Conservation (phyloP, 78 protist species). For the Dictyostelium capitatum region DNA sequence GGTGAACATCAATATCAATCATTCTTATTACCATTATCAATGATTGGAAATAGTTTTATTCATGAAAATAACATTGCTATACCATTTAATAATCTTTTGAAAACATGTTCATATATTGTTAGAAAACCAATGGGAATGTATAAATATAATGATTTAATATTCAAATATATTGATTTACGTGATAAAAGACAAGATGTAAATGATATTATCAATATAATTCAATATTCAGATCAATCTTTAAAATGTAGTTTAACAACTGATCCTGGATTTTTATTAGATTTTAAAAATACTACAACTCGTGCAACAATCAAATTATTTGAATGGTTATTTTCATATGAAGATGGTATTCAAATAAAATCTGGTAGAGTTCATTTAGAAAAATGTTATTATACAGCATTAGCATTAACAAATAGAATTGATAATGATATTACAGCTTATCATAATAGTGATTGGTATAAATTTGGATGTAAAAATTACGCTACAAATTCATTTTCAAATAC, state of each 20-base stretch:
- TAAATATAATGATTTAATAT: background rate
- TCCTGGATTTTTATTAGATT: no score
- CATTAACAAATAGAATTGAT: background rate
- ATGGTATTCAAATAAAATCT: background rate
- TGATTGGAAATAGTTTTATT: background rate
- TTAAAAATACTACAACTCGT: background rate
- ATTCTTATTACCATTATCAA: background rate
- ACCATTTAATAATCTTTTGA: background rate
- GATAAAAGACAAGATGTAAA: no score
- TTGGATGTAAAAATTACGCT: no score
- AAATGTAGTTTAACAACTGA: background rate
- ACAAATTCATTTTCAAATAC: background rate
- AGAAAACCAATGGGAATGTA: background rate
- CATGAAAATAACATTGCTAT: background rate
- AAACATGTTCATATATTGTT: background rate
- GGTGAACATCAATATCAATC: background rate
- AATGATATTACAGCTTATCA: background rate
- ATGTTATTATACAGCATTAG: background rate
- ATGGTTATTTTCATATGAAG: background rate
- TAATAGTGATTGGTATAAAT: background rate
- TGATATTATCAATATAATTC: background rate
- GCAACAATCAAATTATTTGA: background rate
- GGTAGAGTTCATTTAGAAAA: background rate
- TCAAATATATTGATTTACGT: background rate
- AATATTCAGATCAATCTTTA: background rate